Evolutionary conservation across 2,329 filamentous ascomycete species (phyloP).

Genomic region (Akanthomyces dipterigenus): DNA sequence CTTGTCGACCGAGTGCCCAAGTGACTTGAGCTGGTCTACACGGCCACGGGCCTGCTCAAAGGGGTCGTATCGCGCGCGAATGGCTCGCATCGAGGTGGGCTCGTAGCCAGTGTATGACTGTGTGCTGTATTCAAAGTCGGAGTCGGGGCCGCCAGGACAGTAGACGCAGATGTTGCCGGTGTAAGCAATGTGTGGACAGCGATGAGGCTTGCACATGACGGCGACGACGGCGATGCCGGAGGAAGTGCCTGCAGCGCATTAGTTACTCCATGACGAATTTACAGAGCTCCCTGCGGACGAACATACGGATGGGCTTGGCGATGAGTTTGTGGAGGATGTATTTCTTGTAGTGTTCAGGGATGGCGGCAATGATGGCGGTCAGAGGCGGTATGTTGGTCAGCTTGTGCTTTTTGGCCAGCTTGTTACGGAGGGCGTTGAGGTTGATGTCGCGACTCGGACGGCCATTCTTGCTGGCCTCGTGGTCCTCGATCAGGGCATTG

Average conservation of each 20-base stretch:
- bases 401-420: conserved; percentile 88
- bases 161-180: conserved; percentile 99
- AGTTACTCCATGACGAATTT: not conserved
- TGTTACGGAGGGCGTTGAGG: conserved; percentile 78
- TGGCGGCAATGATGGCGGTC: conserved; percentile 94
- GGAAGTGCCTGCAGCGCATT: conserved; percentile 62
- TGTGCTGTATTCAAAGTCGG: conserved; percentile 98
- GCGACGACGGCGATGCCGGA: conserved; percentile 97
- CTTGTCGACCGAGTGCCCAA: conserved; percentile 97
- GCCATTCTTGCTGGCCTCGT: conserved; percentile 72
- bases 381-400: conserved; percentile 82
- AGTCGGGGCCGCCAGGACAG: conserved; percentile 94
- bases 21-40: conserved; percentile 91
- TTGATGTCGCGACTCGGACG: conserved; percentile 81
- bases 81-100: conserved; percentile 96
- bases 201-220: conserved; percentile 98
- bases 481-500: conserved; percentile 87
- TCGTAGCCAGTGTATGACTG: conserved; percentile 99
- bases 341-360: conserved; percentile 99
- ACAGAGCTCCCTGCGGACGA: not conserved
- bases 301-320: conserved; percentile 82
- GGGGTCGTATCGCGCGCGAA: conserved; percentile 92
- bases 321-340: conserved; percentile 95
- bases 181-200: conserved; percentile 96
- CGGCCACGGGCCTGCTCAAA: conserved; percentile 95